Conservation (phyloP, 2,329 filamentous ascomycete genomes). For the Aspergillus amoenus region DNA sequence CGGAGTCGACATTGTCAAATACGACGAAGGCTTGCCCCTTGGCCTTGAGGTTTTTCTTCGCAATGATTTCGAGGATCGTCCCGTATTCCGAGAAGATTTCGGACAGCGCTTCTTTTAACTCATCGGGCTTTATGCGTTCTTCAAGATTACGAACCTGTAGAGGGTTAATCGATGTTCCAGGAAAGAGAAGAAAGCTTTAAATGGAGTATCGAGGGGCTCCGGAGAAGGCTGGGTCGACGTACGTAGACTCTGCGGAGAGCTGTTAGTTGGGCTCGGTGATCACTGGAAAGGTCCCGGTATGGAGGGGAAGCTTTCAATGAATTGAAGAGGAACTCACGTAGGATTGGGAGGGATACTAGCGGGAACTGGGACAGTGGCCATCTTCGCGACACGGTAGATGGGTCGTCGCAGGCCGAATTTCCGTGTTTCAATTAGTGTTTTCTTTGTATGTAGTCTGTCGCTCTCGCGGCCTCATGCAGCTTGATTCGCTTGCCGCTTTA, state of each 20-base stretch:
- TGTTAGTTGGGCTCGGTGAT: constrained; percentile 11
- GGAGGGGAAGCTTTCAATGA: neutral
- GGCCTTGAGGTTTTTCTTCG: constrained; percentile 84
- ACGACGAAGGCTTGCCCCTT: constrained; percentile 97
- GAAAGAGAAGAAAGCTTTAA: constrained; percentile 3
- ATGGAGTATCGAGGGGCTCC: neutral
- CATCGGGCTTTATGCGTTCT: constrained; percentile 81
- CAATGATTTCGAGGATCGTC: constrained; percentile 77
- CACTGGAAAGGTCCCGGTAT: neutral
- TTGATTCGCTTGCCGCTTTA: constrained; percentile 13
- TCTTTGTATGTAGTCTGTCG: constrained; percentile 4
- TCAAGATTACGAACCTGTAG: constrained; percentile 74
- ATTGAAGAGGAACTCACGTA: constrained; percentile 33
- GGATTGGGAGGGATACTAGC: constrained; percentile 36
- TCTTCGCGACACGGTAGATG: constrained; percentile 29
- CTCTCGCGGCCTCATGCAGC: constrained; percentile 1
- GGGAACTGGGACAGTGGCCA: constrained; percentile 36
- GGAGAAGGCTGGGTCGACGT: constrained; percentile 14
- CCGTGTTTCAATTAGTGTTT: constrained; percentile 1
- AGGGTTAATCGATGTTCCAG: constrained; percentile 10
- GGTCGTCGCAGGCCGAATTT: neutral
- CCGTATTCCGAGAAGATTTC: constrained; percentile 89
- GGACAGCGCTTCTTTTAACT: constrained; percentile 69
- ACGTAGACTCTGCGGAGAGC: constrained; percentile 41
- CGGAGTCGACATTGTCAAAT: constrained; percentile 78